phyloP scores from a whole-genome alignment of 257 asterid species.

The Rehmannia glutinosa region DNA sequence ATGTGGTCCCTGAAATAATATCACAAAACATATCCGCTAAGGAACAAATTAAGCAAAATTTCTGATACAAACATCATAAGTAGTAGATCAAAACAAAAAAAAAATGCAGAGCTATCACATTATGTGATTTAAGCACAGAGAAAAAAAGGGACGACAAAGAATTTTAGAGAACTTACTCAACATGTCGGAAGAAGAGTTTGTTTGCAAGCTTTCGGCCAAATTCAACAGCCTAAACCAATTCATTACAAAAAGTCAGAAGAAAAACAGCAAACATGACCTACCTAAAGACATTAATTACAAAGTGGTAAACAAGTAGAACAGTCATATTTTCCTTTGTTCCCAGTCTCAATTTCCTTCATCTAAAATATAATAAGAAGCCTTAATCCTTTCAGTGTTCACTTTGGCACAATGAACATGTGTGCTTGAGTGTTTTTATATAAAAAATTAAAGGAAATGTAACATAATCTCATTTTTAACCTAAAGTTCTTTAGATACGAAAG shows the following conservation, averaged over 20 bases:
- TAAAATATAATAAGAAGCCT: not conserved
- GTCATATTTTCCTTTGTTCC: not conserved
- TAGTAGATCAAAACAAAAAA: not conserved
- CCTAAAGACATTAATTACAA: not conserved
- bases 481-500: not conserved
- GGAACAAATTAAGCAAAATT: slow-evolving; percentile 10
- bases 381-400: not conserved
- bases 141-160: not conserved
- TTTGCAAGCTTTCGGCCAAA: slow-evolving; percentile 75
- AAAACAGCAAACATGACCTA: not conserved
- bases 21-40: slow-evolving; percentile 9
- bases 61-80: not conserved
- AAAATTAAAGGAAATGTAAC: not conserved
- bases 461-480: not conserved
- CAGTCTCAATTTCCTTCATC: not conserved
- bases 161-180: slow-evolving; percentile 52
- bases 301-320: not conserved
- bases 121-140: not conserved
- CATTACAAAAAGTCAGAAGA: slow-evolving; percentile 6
- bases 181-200: slow-evolving; percentile 67
- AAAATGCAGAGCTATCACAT: not conserved
- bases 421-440: not conserved
- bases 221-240: slow-evolving; percentile 69
- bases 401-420: not conserved
- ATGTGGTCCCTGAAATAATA: slow-evolving; percentile 49